These are phyloP conservation scores for Beauveria scarabaeidicola DNA, from an alignment of 2,329 filamentous ascomycete genomes.

Conservation along the genomic window DNA sequence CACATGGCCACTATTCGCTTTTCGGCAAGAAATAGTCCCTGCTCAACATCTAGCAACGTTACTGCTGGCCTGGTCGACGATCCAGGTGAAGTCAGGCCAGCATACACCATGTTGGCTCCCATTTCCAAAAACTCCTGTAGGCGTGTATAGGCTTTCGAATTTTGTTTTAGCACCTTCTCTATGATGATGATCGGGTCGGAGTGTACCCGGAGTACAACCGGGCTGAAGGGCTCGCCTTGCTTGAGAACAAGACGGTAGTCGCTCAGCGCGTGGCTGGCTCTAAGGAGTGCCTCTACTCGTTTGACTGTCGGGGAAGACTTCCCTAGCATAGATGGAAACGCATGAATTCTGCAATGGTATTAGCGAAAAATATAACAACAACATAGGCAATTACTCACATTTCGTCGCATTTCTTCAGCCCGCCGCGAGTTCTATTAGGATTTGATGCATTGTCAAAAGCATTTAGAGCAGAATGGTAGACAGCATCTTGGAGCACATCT, in stretches of 20 bases:
- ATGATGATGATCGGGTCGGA: slow-evolving; percentile 67
- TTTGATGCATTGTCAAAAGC: slow-evolving; percentile 79
- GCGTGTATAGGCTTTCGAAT: slow-evolving; percentile 63
- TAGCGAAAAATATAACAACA: slow-evolving; percentile 11
- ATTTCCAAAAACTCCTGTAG: slow-evolving; percentile 66
- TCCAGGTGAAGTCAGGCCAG: slow-evolving; percentile 34
- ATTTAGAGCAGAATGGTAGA: slow-evolving; percentile 56
- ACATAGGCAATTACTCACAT: slow-evolving; percentile 42
- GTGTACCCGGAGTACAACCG: slow-evolving; percentile 69
- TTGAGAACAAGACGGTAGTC: slow-evolving; percentile 71
- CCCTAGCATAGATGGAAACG: slow-evolving; percentile 52
- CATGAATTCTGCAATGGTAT: slow-evolving; percentile 42
- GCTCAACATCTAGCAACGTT: neutral
- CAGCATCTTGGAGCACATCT: slow-evolving; percentile 47
- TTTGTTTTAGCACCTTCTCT: slow-evolving; percentile 66
- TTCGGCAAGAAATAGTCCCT: slow-evolving; percentile 38
- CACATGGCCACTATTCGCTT: slow-evolving; percentile 71
- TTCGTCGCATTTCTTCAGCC: slow-evolving; percentile 68
- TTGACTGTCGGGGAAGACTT: slow-evolving; percentile 41
- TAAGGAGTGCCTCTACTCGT: slow-evolving; percentile 55
- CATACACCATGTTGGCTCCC: slow-evolving; percentile 56
- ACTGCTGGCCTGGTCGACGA: neutral
- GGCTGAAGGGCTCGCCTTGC: slow-evolving; percentile 71
- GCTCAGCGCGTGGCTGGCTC: slow-evolving; percentile 65
- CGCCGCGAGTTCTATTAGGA: slow-evolving; percentile 66